Percentiles rank a stretch among this genome's conserved stretches.
Evolutionary conservation across 106 monocot genomes (phyloP).

Genomic region (Agapanthus africanus): DNA sequence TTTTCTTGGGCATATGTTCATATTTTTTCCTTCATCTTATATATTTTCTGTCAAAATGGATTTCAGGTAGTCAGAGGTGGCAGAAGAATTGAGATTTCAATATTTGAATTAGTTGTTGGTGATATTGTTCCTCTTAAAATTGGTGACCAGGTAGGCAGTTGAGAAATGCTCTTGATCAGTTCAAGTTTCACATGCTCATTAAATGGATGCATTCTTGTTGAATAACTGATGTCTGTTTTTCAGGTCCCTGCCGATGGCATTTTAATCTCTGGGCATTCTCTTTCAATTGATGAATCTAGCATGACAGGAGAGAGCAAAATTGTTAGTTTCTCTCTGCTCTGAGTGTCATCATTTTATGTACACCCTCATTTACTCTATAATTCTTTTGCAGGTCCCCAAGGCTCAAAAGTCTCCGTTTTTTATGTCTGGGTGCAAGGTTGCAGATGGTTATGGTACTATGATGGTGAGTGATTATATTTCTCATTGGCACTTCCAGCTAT

Average conservation of each 20-base stretch:
- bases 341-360: not conserved
- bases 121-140: constrained; percentile 71
- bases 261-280: constrained; percentile 71
- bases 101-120: constrained; percentile 81
- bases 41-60: constrained; percentile 1
- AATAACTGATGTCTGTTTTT: constrained; percentile 1
- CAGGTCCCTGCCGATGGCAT: constrained; percentile 95
- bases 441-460: constrained; percentile 97
- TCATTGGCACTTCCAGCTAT: not conserved
- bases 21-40: not conserved
- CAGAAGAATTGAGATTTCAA: constrained; percentile 54
- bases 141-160: constrained; percentile 70
- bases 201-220: not conserved
- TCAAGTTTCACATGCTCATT: not conserved
- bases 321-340: constrained; percentile 30
- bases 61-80: constrained; percentile 69
- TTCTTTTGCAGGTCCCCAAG: constrained; percentile 57
- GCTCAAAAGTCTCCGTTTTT: constrained; percentile 81
- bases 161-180: not conserved
- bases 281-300: constrained; percentile 91
- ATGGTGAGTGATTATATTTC: constrained; percentile 42
- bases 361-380: not conserved
- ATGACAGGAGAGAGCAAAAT: constrained; percentile 97
- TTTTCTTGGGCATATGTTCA: not conserved
- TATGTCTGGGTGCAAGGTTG: constrained; percentile 99